Percentiles rank a stretch among this genome's conserved stretches.
phyloP scores from a whole-genome alignment of 305 asterid genomes.

The Fraxinus floribunda region DNA sequence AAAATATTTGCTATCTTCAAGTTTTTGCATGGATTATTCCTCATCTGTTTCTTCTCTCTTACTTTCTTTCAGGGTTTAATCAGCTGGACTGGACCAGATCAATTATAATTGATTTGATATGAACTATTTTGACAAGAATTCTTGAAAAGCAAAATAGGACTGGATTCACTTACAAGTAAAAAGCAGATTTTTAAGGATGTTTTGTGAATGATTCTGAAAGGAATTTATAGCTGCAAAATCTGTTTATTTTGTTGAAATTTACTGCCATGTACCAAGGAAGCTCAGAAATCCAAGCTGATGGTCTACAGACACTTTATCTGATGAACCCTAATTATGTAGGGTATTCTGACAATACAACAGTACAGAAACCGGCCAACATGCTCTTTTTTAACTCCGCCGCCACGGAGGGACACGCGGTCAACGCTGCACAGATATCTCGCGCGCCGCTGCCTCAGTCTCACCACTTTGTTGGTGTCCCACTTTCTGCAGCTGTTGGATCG shows the following conservation, averaged over 20 bases:
- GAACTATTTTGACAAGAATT: neutral
- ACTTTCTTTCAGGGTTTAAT: slow-evolving; percentile 30
- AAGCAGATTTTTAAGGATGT: neutral
- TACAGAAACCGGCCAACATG: slow-evolving; percentile 24
- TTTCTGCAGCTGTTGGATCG: slow-evolving; percentile 12
- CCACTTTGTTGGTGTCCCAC: slow-evolving; percentile 47
- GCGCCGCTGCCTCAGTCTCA: slow-evolving; percentile 36
- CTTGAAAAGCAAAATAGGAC: neutral
- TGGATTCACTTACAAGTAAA: slow-evolving; percentile 2
- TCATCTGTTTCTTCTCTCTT: slow-evolving; percentile 17
- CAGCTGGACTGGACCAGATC: neutral
- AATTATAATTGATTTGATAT: neutral
- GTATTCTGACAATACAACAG: slow-evolving; percentile 34
- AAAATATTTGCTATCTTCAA: slow-evolving; percentile 24
- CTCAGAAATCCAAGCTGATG: slow-evolving; percentile 64
- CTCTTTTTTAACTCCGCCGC: slow-evolving; percentile 7
- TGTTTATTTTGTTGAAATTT: neutral
- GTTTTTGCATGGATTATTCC: slow-evolving; percentile 37
- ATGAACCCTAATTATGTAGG: slow-evolving; percentile 67
- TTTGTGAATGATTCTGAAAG: neutral
- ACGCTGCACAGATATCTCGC: slow-evolving; percentile 26
- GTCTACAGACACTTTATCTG: slow-evolving; percentile 62
- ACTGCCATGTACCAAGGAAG: slow-evolving; percentile 59
- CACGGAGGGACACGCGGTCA: neutral
- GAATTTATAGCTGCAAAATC: neutral